phyloP scores from a whole-genome alignment of 2,329 filamentous ascomycete species.

The Nemania abortiva region DNA sequence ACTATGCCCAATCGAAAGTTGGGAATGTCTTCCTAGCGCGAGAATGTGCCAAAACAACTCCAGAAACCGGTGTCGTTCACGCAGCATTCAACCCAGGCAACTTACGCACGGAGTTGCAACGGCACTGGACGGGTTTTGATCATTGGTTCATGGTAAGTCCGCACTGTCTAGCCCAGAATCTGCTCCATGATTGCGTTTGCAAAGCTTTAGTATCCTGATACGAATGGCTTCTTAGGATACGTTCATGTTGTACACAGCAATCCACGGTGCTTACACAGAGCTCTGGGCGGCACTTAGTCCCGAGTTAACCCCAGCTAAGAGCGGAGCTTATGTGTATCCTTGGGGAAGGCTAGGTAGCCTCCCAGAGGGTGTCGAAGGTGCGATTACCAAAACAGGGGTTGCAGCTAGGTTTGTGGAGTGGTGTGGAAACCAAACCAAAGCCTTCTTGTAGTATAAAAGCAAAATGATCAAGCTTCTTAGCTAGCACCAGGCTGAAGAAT shows the following conservation, averaged over 20 bases:
- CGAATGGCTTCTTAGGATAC: background rate
- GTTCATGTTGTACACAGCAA: background rate
- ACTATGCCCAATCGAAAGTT: constrained; percentile 3
- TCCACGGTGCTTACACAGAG: constrained; percentile 1
- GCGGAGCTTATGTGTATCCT: constrained; percentile 1
- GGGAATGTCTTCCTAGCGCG: background rate
- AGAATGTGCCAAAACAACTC: background rate
- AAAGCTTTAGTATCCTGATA: background rate
- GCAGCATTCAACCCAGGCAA: constrained; percentile 5
- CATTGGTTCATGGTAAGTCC: background rate
- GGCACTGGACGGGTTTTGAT: background rate
- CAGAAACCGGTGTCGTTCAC: background rate
- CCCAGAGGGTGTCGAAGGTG: background rate
- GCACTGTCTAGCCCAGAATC: background rate
- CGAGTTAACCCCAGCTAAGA: background rate
- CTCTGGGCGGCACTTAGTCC: background rate
- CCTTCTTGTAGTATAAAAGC: background rate
- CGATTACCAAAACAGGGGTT: background rate
- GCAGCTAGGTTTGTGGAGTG: constrained; percentile 1
- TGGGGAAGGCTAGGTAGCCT: constrained; percentile 4
- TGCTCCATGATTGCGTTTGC: background rate
- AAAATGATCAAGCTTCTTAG: background rate
- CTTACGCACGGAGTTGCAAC: constrained; percentile 1
- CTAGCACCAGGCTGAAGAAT: background rate
- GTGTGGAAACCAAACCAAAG: background rate